These are phyloP conservation scores for Pythium guiyangense DNA, from an alignment of 352 stramenopile species.

Conservation along the genomic window DNA sequence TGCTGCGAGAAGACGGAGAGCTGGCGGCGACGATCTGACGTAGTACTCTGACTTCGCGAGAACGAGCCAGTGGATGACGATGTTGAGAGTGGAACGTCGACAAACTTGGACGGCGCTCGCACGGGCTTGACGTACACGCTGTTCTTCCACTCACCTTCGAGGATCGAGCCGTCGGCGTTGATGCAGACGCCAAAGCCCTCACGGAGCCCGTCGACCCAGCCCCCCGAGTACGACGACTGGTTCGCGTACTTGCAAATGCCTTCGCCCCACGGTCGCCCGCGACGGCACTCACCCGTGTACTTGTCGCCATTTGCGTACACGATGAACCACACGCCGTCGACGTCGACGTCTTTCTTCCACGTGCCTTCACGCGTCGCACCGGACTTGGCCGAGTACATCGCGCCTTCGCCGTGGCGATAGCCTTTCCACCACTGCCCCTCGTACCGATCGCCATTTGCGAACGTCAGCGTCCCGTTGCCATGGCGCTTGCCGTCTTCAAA, in stretches of 20 bases:
- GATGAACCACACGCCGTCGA: slow-evolving; percentile 69
- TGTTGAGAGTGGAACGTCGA: slow-evolving; percentile 44
- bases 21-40: not conserved
- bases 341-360: slow-evolving; percentile 53
- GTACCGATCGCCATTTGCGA: slow-evolving; percentile 43
- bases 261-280: slow-evolving; percentile 59
- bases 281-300: slow-evolving; percentile 55
- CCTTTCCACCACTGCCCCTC: slow-evolving; percentile 77
- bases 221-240: slow-evolving; percentile 87
- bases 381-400: slow-evolving; percentile 42
- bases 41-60: not conserved
- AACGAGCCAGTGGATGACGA: not conserved
- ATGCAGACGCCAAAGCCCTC: slow-evolving; percentile 75
- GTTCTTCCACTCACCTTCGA: slow-evolving; percentile 75
- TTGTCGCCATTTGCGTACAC: slow-evolving; percentile 74
- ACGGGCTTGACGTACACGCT: slow-evolving; percentile 50
- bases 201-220: slow-evolving; percentile 71
- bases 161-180: slow-evolving; percentile 47
- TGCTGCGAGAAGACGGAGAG: slow-evolving; percentile 9
- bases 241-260: slow-evolving; percentile 90
- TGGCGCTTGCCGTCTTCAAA: slow-evolving; percentile 76
- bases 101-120: slow-evolving; percentile 42
- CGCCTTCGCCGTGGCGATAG: slow-evolving; percentile 61
- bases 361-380: slow-evolving; percentile 60
- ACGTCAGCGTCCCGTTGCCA: slow-evolving; percentile 52